Evolutionary conservation across 768 basidiomycete species (phyloP), one percentile per base, ranked within the genome.

Genomic region (Boletus sp.): DNA sequence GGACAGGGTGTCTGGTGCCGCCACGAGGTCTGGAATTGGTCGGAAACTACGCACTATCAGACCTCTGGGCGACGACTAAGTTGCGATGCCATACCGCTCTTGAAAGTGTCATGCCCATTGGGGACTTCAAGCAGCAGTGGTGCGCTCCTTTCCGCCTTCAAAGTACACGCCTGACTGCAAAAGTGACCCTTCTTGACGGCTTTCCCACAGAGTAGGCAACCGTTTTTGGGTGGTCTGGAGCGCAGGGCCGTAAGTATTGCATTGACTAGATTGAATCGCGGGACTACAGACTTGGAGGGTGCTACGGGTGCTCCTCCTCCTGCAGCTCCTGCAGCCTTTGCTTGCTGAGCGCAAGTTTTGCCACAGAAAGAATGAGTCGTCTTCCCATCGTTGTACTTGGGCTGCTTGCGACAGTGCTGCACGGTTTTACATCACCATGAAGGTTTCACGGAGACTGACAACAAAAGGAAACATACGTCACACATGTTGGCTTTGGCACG

Each of bases 21-120:
- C 86, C 86, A 88, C 21, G 85, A 84, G 50, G 79, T 58, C 61
- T 81, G 84, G 73, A 88, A 88, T 60, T 87, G 86, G 60, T 83
- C 83, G 23, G 77, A 71, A 30, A 85, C 85, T 86, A 38, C 9
- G 39, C n/a, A 11, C 44, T 17, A 30, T 62, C 49, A 61, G 57
- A 45, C 7, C 15, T 39, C 21, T 29, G 32, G 9, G 19, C 14
- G 23, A 21, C 27, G 17, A 7, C 19, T 6, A 17, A 37, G 39
- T 38, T 29, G 50, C 49, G 23, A 43, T 34, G 19, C 68, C 79
- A 27, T 60, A 87, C 85, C 85, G 53, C 79, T 85, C 65, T 76
- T 81, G 72, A 87, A 88, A 0, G 84, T 86, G 23, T 75, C 75
- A 64, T 88, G 84, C 10, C 74, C 77, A 25, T 66, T 68, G 27